Base-by-base conservation (phyloP, 164 flowering plant genomes). In the Paratinospora sagittata region DNA sequence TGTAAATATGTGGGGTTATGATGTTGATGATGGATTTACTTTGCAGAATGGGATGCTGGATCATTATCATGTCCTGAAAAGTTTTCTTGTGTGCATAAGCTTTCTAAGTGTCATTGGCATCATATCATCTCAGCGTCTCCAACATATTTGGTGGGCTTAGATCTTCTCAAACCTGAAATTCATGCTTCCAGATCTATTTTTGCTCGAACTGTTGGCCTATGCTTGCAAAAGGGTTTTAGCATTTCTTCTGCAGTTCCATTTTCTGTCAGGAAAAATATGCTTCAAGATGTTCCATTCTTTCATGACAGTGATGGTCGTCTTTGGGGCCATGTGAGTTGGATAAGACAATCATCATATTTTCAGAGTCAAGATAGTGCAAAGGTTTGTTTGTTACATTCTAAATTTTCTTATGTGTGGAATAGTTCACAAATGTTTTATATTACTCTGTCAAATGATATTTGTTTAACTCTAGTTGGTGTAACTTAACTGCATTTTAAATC, bases 201-300 rank as follows among this genome's bases (percentile, higher is more conserved):
- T 61, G 83, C 82, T 60, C 74, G 73, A 63, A 73, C 70, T 72
- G 69, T 70, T 70, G 84, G 80, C 58, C 84, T 70, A 37, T 79
- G 78, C 79, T 83, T 86, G 87, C 76, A 72, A 47, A 78, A 74
- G 80, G 73, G 76, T 68, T 85, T 91, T 76, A 87, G 91, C 77
- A 70, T 62, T 47, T 73, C 77, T 75, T 76, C 85, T 66, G 83
- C 82, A 34, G 66, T 83, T 66, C 84, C 92, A 52, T 84, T 77
- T 74, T 75, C 80, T 26, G 75, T 78, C 66, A 81, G 67, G 62
- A 84, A 77, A 49, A 76, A 73, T 73, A 61, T 84, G n/a, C 72
- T 75, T 55, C 73, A 71, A n/a, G 82, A 78, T 79, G 81, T 78
- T 55, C 82, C 81, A 21, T 78, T 78, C 36, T 76, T 81, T 74